Percentiles rank a stretch among this genome's conserved stretches.
phyloP scores from a whole-genome alignment of 441 rosid species.

The Corymbia citriodora region DNA sequence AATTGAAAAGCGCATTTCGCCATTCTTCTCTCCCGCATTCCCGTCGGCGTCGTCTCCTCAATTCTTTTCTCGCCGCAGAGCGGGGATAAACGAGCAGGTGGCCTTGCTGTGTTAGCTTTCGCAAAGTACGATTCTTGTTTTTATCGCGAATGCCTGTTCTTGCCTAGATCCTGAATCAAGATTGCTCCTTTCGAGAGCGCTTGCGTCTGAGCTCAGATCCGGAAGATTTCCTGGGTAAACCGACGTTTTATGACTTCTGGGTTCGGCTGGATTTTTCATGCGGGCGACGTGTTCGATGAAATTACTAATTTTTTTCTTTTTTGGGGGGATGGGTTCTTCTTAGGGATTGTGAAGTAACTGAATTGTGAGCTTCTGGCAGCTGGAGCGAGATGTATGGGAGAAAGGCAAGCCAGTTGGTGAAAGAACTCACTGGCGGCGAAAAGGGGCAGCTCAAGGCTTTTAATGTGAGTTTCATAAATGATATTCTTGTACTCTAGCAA shows the following conservation, averaged over 20 bases:
- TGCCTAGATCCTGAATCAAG: neutral
- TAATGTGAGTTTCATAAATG: conserved; percentile 31
- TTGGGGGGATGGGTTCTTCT: neutral
- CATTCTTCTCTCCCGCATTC: neutral
- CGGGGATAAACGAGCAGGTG: neutral
- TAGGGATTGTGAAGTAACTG: neutral
- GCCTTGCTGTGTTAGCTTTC: neutral
- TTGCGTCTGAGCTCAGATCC: neutral
- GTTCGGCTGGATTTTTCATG: neutral
- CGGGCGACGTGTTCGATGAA: conserved; percentile 22
- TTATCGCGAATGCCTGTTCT: neutral
- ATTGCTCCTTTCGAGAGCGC: neutral
- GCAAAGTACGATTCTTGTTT: neutral
- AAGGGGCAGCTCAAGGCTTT: conserved; percentile 70
- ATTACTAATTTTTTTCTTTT: conserved; percentile 5
- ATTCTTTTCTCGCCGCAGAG: neutral
- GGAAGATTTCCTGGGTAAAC: neutral
- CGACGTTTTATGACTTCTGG: neutral
- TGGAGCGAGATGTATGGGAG: conserved; percentile 56
- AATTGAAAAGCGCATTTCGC: neutral
- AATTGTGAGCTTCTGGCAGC: neutral
- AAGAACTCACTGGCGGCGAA: conserved; percentile 54
- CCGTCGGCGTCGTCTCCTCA: neutral
- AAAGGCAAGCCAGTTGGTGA: conserved; percentile 66
- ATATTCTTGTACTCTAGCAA: neutral